Base-by-base conservation (phyloP, 495 filamentous ascomycete genomes). In the Pseudomonodictys pantanalensis region DNA sequence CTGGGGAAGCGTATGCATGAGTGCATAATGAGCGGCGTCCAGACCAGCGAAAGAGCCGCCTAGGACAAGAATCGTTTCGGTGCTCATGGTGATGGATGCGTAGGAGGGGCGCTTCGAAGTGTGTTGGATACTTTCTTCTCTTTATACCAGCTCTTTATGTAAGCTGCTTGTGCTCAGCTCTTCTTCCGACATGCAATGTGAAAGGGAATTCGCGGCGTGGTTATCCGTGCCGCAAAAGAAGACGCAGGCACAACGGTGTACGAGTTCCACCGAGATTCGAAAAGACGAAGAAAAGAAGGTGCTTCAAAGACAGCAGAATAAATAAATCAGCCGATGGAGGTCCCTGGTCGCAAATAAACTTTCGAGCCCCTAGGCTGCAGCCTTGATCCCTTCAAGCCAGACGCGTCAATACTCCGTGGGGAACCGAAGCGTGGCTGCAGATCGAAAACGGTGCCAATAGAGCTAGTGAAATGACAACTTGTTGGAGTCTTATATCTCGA, bases 21-120 rank as follows among this genome's bases (percentile, higher is more conserved):
- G 74, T 33, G 86, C 70, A 53, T 81, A 77, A 69, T 89, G 84
- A 3, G 85, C 81, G 38, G 83, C 69, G 17, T 71, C 68, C 0
- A 87, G 56, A 47, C 86, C 86, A n/a, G 79, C 78, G 65, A 70
- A 77, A 51, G 79, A 81, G 54, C 77, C 86, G 33, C 87, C 87
- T 10, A 89, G 76, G 39, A 91, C 75, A n/a, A 88, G 73, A 48
- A 90, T 71, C 0, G 50, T 62, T 58, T 62, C 52, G 17, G 56
- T 51, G 17, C 32, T 44, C 63, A 66, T 66, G 29, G 17, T 52
- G 45, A 8, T 44, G 41, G 23, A 22, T 24, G 52, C 17, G 15
- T 22, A 41, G 62, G n/a, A n/a, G n/a, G n/a, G n/a, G n/a, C n/a
- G n/a, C n/a, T n/a, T n/a, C n/a, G n/a, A n/a, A n/a, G n/a, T n/a